These are phyloP conservation scores for Russula earlei DNA, from an alignment of 768 basidiomycete genomes.

Conservation along the genomic window DNA sequence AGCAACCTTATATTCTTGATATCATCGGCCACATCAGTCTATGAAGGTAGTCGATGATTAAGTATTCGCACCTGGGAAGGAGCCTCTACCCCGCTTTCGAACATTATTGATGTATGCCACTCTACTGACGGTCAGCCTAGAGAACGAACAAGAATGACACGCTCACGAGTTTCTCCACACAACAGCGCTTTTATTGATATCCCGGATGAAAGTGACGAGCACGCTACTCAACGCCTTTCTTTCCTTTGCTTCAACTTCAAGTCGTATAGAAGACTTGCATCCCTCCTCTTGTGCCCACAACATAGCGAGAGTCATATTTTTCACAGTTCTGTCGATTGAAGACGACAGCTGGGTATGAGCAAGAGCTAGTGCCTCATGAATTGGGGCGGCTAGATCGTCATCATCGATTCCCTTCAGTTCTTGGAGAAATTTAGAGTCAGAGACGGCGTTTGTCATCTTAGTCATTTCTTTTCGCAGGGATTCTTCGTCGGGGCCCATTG, in stretches of 20 bases:
- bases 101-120: background rate
- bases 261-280: background rate
- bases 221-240: background rate
- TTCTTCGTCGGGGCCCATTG: background rate
- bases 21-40: background rate
- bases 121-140: background rate
- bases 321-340: background rate
- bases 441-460: background rate
- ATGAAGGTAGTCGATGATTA: background rate
- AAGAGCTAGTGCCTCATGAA: background rate
- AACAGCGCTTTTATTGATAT: background rate
- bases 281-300: slow-evolving; percentile 3
- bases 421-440: slow-evolving; percentile 9
- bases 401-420: background rate
- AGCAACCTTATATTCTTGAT: background rate
- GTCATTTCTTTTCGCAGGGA: slow-evolving; percentile 1
- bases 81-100: background rate
- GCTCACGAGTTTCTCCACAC: background rate
- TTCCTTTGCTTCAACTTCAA: background rate
- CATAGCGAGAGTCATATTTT: background rate
- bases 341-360: slow-evolving; percentile 3
- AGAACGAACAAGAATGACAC: background rate
- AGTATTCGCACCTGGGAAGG: background rate
- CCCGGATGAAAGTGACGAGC: background rate
- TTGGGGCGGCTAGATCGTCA: background rate